These are phyloP conservation scores for Pseudovirgaria hyperparasitica DNA, from an alignment of 2,329 filamentous ascomycete species.

Conservation along the genomic window DNA sequence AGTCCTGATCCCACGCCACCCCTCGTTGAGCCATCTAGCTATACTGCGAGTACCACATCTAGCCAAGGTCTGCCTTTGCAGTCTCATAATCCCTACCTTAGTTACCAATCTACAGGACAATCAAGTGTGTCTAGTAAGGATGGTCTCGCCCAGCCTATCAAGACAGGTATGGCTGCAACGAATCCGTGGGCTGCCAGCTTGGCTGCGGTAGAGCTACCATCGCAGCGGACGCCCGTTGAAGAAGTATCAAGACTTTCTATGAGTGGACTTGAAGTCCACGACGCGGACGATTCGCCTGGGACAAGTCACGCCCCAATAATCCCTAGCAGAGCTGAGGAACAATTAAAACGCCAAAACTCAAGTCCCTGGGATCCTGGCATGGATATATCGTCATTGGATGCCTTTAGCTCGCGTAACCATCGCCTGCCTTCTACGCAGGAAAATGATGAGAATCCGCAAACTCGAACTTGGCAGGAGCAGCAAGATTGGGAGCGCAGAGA, in stretches of 20 bases:
- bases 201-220: slow-evolving; percentile 26
- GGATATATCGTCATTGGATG: slow-evolving; percentile 16
- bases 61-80: slow-evolving; percentile 19
- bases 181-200: slow-evolving; percentile 23
- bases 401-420: slow-evolving; percentile 13
- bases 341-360: slow-evolving; percentile 13
- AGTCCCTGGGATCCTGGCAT: slow-evolving; percentile 17
- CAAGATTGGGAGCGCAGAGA: slow-evolving; percentile 17
- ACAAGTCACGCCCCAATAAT: slow-evolving; percentile 16
- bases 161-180: too few species aligned
- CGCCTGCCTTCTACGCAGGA: slow-evolving; percentile 11
- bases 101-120: slow-evolving; percentile 24
- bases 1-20: slow-evolving; percentile 13
- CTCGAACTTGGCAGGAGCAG: slow-evolving; percentile 17
- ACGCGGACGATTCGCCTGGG: slow-evolving; percentile 7
- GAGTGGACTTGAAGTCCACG: slow-evolving; percentile 9
- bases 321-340: slow-evolving; percentile 11
- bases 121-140: slow-evolving; percentile 24
- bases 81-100: slow-evolving; percentile 33
- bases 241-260: slow-evolving; percentile 25
- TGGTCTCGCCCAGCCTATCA: too few species aligned
- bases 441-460: slow-evolving; percentile 7
- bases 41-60: slow-evolving; percentile 17
- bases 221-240: slow-evolving; percentile 27
- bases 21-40: slow-evolving; percentile 16